phyloP scores from a whole-genome alignment of 2,329 filamentous ascomycete species.

The Xylaria sp. region DNA sequence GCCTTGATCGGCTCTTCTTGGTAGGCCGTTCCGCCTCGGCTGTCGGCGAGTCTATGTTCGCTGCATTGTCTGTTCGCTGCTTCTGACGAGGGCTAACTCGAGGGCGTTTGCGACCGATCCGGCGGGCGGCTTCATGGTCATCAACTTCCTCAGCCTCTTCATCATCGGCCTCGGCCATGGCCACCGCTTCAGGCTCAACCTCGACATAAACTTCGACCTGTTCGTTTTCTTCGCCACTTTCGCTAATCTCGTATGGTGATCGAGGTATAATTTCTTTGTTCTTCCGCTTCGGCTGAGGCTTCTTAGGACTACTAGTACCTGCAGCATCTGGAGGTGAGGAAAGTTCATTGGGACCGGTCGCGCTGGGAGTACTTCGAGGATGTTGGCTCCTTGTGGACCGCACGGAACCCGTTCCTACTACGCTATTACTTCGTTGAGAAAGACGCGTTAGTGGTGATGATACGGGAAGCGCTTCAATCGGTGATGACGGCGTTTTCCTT shows the following conservation, averaged over 20 bases:
- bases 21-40: conserved; percentile 49
- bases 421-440: conserved; percentile 41
- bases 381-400: conserved; percentile 44
- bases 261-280: conserved; percentile 29
- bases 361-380: conserved; percentile 39
- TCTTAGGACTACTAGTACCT: conserved; percentile 46
- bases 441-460: conserved; percentile 40
- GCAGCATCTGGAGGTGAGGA: conserved; percentile 48
- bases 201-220: conserved; percentile 20
- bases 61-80: conserved; percentile 55
- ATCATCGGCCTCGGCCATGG: conserved; percentile 32
- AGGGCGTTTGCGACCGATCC: conserved; percentile 57
- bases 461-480: conserved; percentile 35
- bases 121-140: conserved; percentile 56
- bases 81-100: conserved; percentile 52
- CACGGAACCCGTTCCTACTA: conserved; percentile 38
- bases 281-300: conserved; percentile 43
- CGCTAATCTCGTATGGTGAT: conserved; percentile 32
- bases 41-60: conserved; percentile 52
- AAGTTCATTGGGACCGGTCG: conserved; percentile 31
- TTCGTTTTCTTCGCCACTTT: conserved; percentile 43
- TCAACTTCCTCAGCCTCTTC: conserved; percentile 58
- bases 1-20: conserved; percentile 51
- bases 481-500: conserved; percentile 37
- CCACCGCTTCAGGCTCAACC: conserved; percentile 29